These are phyloP conservation scores for Albizia julibrissin DNA, from an alignment of 306 rosid genomes.

Conservation along the genomic window DNA sequence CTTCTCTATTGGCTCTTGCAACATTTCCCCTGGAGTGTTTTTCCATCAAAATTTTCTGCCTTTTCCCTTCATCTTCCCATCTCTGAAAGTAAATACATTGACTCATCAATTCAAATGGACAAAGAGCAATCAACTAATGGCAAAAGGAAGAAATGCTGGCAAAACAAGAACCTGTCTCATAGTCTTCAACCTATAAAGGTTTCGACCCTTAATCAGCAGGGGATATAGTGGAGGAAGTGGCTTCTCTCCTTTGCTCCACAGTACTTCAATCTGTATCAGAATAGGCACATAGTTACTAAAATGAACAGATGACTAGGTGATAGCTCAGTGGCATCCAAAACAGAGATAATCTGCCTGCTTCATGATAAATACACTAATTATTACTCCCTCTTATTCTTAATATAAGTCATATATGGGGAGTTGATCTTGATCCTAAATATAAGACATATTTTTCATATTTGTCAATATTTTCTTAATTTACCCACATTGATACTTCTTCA, in stretches of 20 bases:
- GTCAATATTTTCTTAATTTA: no score
- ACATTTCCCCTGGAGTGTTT: conserved; percentile 77
- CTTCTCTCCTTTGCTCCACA: conserved; percentile 94
- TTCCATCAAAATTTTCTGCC: conserved; percentile 66
- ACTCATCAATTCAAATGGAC: conserved; percentile 17
- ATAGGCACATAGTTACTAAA: conserved; percentile 27
- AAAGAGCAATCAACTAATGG: conserved; percentile 10
- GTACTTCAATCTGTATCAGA: conserved; percentile 75
- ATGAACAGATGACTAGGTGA: conserved; percentile 9
- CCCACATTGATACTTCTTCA: no score
- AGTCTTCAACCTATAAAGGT: conserved; percentile 83
- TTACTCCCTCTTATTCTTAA: no score
- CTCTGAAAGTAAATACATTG: conserved; percentile 43
- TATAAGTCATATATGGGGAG: no score
- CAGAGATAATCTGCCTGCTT: no score
- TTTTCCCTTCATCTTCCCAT: conserved; percentile 77
- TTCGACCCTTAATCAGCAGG: conserved; percentile 84
- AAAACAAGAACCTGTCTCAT: conserved; percentile 72
- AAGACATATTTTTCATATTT: no score
- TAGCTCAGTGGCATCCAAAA: no score
- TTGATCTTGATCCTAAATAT: no score
- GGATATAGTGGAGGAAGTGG: conserved; percentile 84
- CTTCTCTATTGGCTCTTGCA: conserved; percentile 76
- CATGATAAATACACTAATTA: no score
- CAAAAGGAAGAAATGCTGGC: conserved; percentile 24